Evolutionary conservation across 176 grass and related monocot species (phyloP).

Genomic region (Triticum turgidum): DNA sequence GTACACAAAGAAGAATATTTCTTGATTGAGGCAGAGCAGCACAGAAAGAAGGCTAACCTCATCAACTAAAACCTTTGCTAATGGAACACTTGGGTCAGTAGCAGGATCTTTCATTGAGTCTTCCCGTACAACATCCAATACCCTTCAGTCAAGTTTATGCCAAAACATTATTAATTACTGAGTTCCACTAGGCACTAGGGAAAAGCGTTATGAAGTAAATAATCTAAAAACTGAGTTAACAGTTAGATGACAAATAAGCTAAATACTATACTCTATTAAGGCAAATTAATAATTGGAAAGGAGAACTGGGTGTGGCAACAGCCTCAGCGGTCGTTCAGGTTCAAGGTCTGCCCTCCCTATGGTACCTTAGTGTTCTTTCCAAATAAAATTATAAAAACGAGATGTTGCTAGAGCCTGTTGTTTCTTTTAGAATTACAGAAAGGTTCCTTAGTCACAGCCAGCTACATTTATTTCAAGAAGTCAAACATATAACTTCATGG

Average conservation of each 20-base stretch:
- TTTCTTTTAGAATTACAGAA: not conserved
- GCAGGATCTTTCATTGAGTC: constrained; percentile 72
- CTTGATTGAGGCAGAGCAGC: not conserved
- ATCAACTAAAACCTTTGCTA: constrained; percentile 80
- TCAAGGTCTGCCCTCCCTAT: not conserved
- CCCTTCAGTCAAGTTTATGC: constrained; percentile 52
- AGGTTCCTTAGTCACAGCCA: not conserved
- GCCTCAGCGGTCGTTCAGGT: not conserved
- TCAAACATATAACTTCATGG: not conserved
- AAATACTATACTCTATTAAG: constrained; percentile 22
- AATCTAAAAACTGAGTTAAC: constrained; percentile 17
- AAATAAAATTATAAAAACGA: not conserved
- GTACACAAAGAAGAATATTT: constrained; percentile 27
- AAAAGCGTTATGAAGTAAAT: constrained; percentile 5
- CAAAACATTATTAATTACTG: constrained; percentile 13
- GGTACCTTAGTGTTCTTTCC: not conserved
- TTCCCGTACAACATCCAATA: constrained; percentile 65
- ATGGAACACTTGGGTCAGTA: constrained; percentile 56
- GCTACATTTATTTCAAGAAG: constrained; percentile 8
- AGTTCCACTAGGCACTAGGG: not conserved
- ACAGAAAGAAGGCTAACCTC: constrained; percentile 64
- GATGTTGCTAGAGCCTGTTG: not conserved
- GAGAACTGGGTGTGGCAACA: not conserved
- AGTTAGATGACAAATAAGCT: not conserved
- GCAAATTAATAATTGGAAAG: constrained; percentile 1